phyloP scores from a whole-genome alignment of 1,139 yeast species.

The Protomyces macrosporus region DNA sequence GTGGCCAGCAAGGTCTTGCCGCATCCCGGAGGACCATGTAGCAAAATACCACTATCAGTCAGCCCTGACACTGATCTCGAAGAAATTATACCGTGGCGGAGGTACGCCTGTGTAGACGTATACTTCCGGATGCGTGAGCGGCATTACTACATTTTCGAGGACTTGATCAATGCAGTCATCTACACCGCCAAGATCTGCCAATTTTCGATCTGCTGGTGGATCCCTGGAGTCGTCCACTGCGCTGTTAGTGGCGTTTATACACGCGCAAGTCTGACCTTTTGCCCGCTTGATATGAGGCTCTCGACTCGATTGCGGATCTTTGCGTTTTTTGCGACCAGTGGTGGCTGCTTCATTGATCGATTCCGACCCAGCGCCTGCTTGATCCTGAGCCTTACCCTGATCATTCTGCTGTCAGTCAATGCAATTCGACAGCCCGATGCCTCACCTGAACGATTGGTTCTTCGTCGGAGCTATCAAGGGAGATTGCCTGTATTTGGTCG shows the following conservation, averaged over 20 bases:
- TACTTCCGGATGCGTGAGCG: constrained; percentile 88
- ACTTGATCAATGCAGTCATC: constrained; percentile 75
- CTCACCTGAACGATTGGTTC: not conserved
- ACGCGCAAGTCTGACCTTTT: constrained; percentile 40
- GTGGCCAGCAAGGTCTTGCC: constrained; percentile 96
- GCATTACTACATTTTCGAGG: constrained; percentile 85
- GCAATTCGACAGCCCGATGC: no score
- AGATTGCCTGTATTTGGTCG: not conserved
- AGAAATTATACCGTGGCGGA: constrained; percentile 54
- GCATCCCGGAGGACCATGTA: constrained; percentile 99
- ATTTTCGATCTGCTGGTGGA: constrained; percentile 58
- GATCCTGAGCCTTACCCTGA: not conserved
- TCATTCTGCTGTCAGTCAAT: not conserved
- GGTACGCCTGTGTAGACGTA: constrained; percentile 83
- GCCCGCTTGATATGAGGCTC: constrained; percentile 41
- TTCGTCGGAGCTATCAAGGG: not conserved
- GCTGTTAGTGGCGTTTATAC: not conserved
- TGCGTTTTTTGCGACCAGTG: constrained; percentile 30
- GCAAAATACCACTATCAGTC: constrained; percentile 63
- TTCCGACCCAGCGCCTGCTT: constrained; percentile 20
- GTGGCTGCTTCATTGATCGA: constrained; percentile 9
- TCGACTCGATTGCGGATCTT: constrained; percentile 39
- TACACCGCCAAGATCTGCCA: constrained; percentile 83
- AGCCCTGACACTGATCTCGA: not conserved
- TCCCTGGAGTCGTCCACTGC: constrained; percentile 45